Base-by-base conservation (phyloP, 352 stramenopile species). In the Pythium chondricola region DNA sequence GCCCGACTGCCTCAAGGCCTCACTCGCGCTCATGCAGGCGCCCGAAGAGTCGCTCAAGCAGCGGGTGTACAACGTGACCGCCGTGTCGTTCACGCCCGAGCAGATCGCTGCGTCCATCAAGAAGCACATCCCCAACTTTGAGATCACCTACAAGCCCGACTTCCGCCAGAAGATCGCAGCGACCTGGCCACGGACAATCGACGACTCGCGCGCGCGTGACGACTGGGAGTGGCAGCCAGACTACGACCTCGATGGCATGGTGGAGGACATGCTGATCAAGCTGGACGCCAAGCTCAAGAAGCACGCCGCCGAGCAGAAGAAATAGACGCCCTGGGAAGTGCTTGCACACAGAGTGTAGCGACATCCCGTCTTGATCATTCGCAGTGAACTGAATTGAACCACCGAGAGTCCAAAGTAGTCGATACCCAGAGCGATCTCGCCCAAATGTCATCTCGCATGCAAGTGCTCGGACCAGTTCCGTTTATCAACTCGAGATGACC, bases 111-210 rank as follows among this genome's bases (percentile, higher is more conserved):
- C 57, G 32, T 88, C 82, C 14, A 97, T 97, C 53, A 57, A 83
- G 49, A 91, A 92, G 69, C 50, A 91, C 29, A 75, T 97, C 41
- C 88, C 88, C 20, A 65, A 58, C 55, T 97, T 97, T 64, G 57
- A 85, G 61, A 94, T 95, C 44, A 64, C 71, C 39, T 97, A 95
- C 65, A 72, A 74, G 51, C 86, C 87, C 0, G 88, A 97, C 59
- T 96, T 93, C 57, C 73, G 88, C 35, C 88, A 97, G 68, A 58
- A 87, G 42, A 97, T 97, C 51, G 88, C 88, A 26, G 82, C 94
- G 56, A 95, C 88, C 14, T 97, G 88, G 88, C 88, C 88, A 3
- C 64, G 74, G 29, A 89, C 79, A 18, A 63, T 97, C 5, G 85
- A 97, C 52, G 85, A 97, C 56, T 74, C 57, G 29, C 65, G 72